A percentile compares a stretch with the other conserved stretches of the same genome.
phyloP scores from a whole-genome alignment of 106 monocot genomes.

The Dendrobium nobile region DNA sequence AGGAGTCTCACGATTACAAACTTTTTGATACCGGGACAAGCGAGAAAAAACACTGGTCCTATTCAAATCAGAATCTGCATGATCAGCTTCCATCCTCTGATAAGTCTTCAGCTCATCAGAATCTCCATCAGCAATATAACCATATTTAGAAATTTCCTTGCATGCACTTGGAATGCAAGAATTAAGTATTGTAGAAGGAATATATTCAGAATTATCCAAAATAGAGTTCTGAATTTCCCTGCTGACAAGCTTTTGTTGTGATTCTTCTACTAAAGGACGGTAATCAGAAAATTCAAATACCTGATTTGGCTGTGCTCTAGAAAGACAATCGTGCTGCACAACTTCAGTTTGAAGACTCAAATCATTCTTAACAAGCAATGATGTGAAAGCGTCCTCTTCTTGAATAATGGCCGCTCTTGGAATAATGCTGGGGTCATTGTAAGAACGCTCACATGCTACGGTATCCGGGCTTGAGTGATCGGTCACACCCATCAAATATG shows the following conservation, averaged over 20 bases:
- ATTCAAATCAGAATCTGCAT: neutral
- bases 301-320: neutral
- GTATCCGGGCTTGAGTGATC: neutral
- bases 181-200: neutral
- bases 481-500: neutral
- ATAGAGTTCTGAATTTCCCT: neutral
- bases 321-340: neutral
- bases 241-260: neutral
- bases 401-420: neutral
- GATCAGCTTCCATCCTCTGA: neutral
- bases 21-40: neutral
- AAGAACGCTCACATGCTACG: neutral
- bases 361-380: neutral
- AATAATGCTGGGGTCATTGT: neutral
- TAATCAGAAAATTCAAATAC: conserved; percentile 1
- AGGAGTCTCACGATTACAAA: neutral
- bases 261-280: neutral
- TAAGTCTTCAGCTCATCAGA: neutral
- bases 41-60: neutral
- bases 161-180: conserved; percentile 3
- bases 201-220: neutral
- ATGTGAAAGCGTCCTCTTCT: neutral
- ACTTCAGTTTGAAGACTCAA: neutral
- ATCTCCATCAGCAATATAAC: neutral
- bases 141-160: neutral